Base-by-base conservation (phyloP, 495 filamentous ascomycete species). In the Thozetella sp. region DNA sequence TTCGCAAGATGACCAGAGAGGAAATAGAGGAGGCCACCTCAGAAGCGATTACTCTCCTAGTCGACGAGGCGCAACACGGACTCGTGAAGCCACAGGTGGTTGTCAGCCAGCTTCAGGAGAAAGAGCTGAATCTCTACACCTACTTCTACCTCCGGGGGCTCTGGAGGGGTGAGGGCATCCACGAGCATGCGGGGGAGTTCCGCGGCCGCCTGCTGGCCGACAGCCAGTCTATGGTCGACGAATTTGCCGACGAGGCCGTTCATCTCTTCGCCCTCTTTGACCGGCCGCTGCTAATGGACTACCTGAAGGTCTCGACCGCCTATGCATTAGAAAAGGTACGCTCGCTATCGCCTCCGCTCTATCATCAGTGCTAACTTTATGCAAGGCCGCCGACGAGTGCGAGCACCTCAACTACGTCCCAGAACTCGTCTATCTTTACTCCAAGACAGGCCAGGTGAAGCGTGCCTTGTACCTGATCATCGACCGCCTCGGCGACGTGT, bases 371-470 rank as follows among this genome's bases (percentile, higher is more conserved):
- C 10, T 51, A 11, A 40, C 24, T 6, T 3, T 6, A 1, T 54
- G 57, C 53, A 52, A 83, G 67, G 96, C 95, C 4, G 88, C 86
- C 3, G 75, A 80, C 34, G 86, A 93, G 67, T 99, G 95, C 69
- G 91, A 97, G 71, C 69, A 80, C 11, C 76, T 82, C 48, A 85
- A 88, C 62, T 97, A 87, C 71, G 92, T 93, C 54, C 88, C 90
- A 1, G 95, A 98, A 70, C 84, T 97, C 11, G 94, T 99, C 51
- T 96, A 95, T 67, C 83, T 99, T 11, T 87, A 97, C 55, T 94
- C 92, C 37, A 97, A 97, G 70, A 97, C 92, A 2, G 95, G 95
- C 2, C 88, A 97, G 70, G 93, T 91, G 57, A 95, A 97, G 65
- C 83, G 90, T 26, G 95, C 95, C 0, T 80, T 99, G 10, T 91